Conservation (phyloP, 495 filamentous ascomycete genomes). For the Lasiosphaeria ovina region DNA sequence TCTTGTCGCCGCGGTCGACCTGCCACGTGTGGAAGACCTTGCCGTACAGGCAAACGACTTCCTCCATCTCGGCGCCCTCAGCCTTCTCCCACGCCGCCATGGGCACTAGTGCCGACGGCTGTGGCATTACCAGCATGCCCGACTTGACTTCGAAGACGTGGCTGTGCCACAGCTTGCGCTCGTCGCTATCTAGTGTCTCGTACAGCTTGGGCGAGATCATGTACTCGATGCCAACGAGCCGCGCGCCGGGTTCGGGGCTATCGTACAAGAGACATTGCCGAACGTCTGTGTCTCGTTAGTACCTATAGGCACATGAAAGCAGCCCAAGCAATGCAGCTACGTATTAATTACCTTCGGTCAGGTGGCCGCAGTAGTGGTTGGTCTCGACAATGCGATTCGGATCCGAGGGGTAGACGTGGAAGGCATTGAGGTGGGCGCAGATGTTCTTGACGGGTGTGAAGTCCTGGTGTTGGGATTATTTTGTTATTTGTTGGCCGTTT, state of each 20-base stretch:
- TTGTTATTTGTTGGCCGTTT: constrained; percentile 7
- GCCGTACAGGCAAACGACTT: constrained; percentile 71
- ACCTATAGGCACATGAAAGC: not conserved
- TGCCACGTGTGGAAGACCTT: constrained; percentile 93
- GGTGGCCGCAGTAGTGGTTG: constrained; percentile 82
- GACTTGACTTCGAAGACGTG: constrained; percentile 87
- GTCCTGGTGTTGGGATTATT: constrained; percentile 40
- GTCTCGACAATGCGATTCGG: constrained; percentile 67
- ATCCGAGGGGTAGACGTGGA: constrained; percentile 75
- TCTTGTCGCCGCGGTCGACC: constrained; percentile 70
- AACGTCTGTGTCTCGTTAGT: constrained; percentile 25
- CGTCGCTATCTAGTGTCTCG: constrained; percentile 58
- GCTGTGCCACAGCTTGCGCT: constrained; percentile 74
- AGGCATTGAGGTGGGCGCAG: constrained; percentile 83
- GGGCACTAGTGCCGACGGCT: constrained; percentile 48
- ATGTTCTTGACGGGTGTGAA: constrained; percentile 73
- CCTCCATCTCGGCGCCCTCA: constrained; percentile 77
- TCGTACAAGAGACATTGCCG: constrained; percentile 90
- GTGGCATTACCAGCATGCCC: constrained; percentile 83
- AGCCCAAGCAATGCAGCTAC: too few relatives aligned
- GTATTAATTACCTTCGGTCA: constrained; percentile 52
- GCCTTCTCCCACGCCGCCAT: constrained; percentile 69
- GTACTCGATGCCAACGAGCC: constrained; percentile 86
- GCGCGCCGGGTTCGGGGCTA: constrained; percentile 58
- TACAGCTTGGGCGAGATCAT: constrained; percentile 78